phyloP scores from a whole-genome alignment of 1,284 basidiomycete species.

The Ceratobasidium sp. region DNA sequence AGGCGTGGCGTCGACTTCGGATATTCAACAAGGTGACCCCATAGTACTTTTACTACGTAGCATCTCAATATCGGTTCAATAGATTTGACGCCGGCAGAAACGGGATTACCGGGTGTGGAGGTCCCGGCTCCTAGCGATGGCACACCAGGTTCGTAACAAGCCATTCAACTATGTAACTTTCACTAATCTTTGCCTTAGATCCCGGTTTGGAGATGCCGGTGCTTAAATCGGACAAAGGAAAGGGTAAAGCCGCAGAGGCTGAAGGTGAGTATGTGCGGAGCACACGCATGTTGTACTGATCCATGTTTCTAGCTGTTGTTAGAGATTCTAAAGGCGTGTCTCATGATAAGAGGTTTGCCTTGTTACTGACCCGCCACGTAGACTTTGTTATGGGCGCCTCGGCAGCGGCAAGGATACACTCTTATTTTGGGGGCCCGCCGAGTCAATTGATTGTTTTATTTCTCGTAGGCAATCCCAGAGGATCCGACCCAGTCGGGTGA shows the following conservation, averaged over 20 bases:
- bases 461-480: background rate
- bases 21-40: constrained; percentile 17
- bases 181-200: background rate
- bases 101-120: background rate
- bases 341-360: background rate
- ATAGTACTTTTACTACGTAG: background rate
- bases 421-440: background rate
- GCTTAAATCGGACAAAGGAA: constrained; percentile 17
- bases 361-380: constrained; percentile 21
- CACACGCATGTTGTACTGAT: background rate
- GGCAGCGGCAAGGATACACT: constrained; percentile 31
- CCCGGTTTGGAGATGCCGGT: background rate
- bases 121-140: background rate
- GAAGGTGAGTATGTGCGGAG: constrained; percentile 8
- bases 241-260: constrained; percentile 26
- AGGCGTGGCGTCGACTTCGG: background rate
- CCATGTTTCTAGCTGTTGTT: background rate
- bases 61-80: background rate
- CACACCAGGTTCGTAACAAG: constrained; percentile 33
- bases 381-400: background rate
- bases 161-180: background rate
- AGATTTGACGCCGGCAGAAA: background rate
- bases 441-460: constrained; percentile 14
- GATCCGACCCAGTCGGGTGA: background rate
- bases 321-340: constrained; percentile 21